Base-by-base conservation (phyloP, 116 monocot species). In the Papilionanthe hybrid region DNA sequence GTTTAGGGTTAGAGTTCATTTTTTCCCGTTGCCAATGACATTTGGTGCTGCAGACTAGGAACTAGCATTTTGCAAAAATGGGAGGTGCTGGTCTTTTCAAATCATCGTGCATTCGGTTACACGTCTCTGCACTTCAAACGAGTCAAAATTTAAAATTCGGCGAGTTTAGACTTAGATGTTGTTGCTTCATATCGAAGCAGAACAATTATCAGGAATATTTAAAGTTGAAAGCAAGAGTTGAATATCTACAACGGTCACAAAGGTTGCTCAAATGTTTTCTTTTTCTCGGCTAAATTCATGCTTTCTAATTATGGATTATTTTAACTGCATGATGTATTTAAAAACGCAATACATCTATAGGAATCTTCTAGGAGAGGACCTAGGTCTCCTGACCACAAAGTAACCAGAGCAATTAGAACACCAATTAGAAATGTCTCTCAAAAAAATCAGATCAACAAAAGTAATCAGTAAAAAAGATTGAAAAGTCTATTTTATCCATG, bases 331-430 rank as follows among this genome's bases (percentile, higher is more conserved):
- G 69, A 32, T 37, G 1, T 32, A n/a, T 69, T n/a, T 41, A 9
- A 80, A 73, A 67, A 29, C 10, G 15, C 15, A 17, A 10, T 22
- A 22, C 55, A 5, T 75, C 1, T n/a, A 37, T 43, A 92, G 92
- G 77, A 87, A 87, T 82, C 86, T 92, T 49, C 87, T 92, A 57
- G 92, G 92, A 7, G 87, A 89, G 63, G 89, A 92, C 49, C 85
- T 92, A 17, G 85, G 76, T n/a, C 77, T 76, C 28, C 79, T 89
- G 55, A 89, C 20, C 67, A 73, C 76, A 9, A 84, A 83, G 69
- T 87, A 92, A 53, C 89, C 89, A 11, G 89, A 89, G 19, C 87
- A 85, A 72, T 82, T 89, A 72, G 92, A 92, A 57, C 78, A 77
- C 50, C 89, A 92, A 77, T 25, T 92, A 29, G 92, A 92, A 81